Percentiles rank a stretch among this genome's conserved stretches.
Conservation (phyloP, 2,329 filamentous ascomycete species). For the Rhytidhysteron rufulum region DNA sequence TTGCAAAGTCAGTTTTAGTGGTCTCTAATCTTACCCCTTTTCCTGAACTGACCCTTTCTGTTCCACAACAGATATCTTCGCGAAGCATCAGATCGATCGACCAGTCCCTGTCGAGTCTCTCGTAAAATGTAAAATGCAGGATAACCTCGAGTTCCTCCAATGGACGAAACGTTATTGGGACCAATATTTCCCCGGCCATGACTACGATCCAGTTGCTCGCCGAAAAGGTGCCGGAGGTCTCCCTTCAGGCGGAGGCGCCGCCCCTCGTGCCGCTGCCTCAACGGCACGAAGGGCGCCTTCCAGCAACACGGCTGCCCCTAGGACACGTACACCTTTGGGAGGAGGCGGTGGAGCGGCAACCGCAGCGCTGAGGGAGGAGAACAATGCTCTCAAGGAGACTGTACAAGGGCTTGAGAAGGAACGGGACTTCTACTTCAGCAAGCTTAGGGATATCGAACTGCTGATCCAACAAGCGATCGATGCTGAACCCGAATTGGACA, state of each 20-base stretch:
- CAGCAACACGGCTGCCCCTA: conserved; percentile 35
- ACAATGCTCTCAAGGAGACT: conserved; percentile 85
- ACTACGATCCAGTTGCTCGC: conserved; percentile 86
- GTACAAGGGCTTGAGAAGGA: conserved; percentile 93
- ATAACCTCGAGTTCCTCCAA: conserved; percentile 98
- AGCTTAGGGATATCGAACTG: conserved; percentile 93
- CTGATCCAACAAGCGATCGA: conserved; percentile 91
- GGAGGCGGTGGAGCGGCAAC: conserved; percentile 56
- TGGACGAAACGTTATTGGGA: conserved; percentile 98
- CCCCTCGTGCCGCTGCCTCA: conserved; percentile 50
- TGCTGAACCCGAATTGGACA: conserved; percentile 86
- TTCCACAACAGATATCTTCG: conserved; percentile 68
- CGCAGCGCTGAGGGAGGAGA: conserved; percentile 78
- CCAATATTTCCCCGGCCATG: conserved; percentile 93
- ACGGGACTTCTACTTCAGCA: conserved; percentile 98
- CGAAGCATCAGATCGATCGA: conserved; percentile 83
- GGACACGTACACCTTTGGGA: conserved; percentile 38
- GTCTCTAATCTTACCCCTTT: conserved; percentile 1
- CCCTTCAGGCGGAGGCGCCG: conserved; percentile 40
- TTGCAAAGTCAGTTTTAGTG: conserved; percentile 90
- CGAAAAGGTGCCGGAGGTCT: conserved; percentile 72
- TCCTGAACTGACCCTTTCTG: not conserved
- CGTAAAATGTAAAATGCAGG: conserved; percentile 99
- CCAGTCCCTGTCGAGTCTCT: conserved; percentile 83
- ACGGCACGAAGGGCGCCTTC: conserved; percentile 42